Conservation (phyloP, 2,329 filamentous ascomycete genomes). For the Allantophomopsis cytisporea region DNA sequence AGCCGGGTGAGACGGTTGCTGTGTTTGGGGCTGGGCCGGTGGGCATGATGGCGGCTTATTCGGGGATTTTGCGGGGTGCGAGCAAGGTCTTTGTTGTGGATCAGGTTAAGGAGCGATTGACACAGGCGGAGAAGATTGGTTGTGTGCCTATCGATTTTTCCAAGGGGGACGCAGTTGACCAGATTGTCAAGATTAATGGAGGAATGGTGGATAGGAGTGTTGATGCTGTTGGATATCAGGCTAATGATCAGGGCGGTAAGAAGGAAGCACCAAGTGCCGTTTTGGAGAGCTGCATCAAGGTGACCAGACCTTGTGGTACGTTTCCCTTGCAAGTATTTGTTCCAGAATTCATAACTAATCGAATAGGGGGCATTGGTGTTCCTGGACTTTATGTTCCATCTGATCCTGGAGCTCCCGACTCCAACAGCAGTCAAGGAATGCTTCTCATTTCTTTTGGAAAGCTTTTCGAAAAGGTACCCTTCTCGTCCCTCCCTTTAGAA, state of each 20-base stretch:
- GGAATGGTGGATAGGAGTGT: slow-evolving; percentile 51
- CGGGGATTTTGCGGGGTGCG: slow-evolving; percentile 43
- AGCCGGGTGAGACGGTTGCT: slow-evolving; percentile 46
- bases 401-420: slow-evolving; percentile 50
- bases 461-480: slow-evolving; percentile 48
- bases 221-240: slow-evolving; percentile 54
- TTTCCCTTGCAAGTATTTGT: slow-evolving; percentile 34
- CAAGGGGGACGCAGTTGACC: slow-evolving; percentile 41
- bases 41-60: slow-evolving; percentile 54
- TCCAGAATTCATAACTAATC: slow-evolving; percentile 33
- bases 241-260: slow-evolving; percentile 37
- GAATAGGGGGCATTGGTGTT: neutral
- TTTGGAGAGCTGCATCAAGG: slow-evolving; percentile 47
- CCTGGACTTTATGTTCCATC: slow-evolving; percentile 17
- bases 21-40: slow-evolving; percentile 53
- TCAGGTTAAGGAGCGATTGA: slow-evolving; percentile 42
- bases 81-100: slow-evolving; percentile 50
- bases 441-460: slow-evolving; percentile 53
- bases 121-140: slow-evolving; percentile 46
- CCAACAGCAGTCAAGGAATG: slow-evolving; percentile 45
- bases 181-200: slow-evolving; percentile 43
- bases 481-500: neutral
- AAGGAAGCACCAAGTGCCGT: slow-evolving; percentile 50
- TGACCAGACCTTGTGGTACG: slow-evolving; percentile 31
- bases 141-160: slow-evolving; percentile 47